These are phyloP conservation scores for Rubroboletus satanas DNA, from an alignment of 768 basidiomycete species.

Conservation along the genomic window DNA sequence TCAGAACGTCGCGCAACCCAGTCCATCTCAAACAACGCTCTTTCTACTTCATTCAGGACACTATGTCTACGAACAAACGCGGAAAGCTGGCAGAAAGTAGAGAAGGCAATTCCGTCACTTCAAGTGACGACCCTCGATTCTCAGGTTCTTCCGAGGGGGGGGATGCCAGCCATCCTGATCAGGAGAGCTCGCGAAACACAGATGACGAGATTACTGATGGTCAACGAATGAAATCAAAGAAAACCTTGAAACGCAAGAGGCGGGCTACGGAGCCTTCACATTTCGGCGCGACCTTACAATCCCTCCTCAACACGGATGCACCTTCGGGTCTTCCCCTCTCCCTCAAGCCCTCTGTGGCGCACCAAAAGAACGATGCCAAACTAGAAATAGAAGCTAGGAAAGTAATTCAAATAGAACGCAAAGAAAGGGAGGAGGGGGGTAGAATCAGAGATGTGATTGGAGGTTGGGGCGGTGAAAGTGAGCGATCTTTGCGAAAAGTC, in stretches of 20 bases:
- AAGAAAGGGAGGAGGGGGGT: slow-evolving; percentile 68
- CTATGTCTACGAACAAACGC: slow-evolving; percentile 55
- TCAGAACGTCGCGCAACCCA: background rate
- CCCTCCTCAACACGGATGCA: slow-evolving; percentile 64
- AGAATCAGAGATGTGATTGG: slow-evolving; percentile 70
- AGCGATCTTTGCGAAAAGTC: slow-evolving; percentile 72
- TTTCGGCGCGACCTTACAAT: slow-evolving; percentile 73
- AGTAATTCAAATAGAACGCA: slow-evolving; percentile 64
- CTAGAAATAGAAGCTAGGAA: slow-evolving; percentile 69
- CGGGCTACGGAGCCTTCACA: slow-evolving; percentile 70
- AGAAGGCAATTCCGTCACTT: slow-evolving; percentile 8
- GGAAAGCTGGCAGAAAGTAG: slow-evolving; percentile 38
- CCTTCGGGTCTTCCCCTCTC: slow-evolving; percentile 72
- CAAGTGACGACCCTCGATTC: slow-evolving; percentile 4
- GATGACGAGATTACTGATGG: slow-evolving; percentile 61
- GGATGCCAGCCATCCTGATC: slow-evolving; percentile 11
- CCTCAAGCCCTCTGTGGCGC: slow-evolving; percentile 68
- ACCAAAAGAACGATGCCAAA: slow-evolving; percentile 72
- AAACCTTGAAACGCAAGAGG: slow-evolving; percentile 80
- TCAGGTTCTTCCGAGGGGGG: slow-evolving; percentile 13
- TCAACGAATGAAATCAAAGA: slow-evolving; percentile 62
- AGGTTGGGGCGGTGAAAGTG: slow-evolving; percentile 86
- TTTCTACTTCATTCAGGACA: slow-evolving; percentile 6
- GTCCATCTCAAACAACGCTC: background rate
- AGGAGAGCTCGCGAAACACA: slow-evolving; percentile 41